Percentiles rank a stretch among this genome's conserved stretches.
These are phyloP conservation scores for Creolimax fragrantissima DNA, from an alignment of 78 protist genomes.

Conservation along the genomic window DNA sequence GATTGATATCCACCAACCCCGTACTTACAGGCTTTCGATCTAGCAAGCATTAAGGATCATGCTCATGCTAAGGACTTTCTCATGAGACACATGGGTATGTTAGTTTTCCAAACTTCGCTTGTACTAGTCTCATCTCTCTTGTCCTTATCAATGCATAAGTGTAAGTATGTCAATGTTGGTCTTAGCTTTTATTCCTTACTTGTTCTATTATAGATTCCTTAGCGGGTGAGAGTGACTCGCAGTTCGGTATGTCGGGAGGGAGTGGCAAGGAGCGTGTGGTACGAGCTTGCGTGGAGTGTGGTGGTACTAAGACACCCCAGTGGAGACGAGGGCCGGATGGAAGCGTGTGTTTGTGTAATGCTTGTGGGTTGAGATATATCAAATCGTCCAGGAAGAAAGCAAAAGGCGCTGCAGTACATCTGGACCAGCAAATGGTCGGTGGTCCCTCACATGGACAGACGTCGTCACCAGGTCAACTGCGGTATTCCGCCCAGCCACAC, in stretches of 20 bases:
- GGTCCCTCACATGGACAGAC: too few species aligned
- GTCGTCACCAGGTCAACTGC: too few species aligned
- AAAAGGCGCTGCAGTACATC: too few species aligned
- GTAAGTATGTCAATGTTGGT: too few species aligned
- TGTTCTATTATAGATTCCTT: too few species aligned
- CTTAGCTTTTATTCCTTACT: too few species aligned
- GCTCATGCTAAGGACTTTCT: background rate
- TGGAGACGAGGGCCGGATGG: constrained; percentile 44
- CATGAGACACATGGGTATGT: background rate
- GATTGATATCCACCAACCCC: background rate
- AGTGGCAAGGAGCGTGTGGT: background rate
- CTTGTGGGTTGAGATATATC: constrained; percentile 28
- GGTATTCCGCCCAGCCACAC: too few species aligned
- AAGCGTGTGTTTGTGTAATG: constrained; percentile 26
- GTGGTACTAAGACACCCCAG: constrained; percentile 21
- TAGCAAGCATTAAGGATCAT: background rate
- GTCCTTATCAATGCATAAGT: too few species aligned
- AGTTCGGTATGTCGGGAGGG: too few species aligned
- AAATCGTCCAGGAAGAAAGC: constrained; percentile 25
- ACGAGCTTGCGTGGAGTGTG: background rate
- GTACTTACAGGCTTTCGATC: background rate
- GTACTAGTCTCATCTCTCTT: background rate
- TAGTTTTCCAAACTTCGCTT: background rate
- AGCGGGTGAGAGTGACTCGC: too few species aligned
- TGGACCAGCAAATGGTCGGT: too few species aligned